phyloP scores from a whole-genome alignment of 345 rosid species.

The Linum tenue region DNA sequence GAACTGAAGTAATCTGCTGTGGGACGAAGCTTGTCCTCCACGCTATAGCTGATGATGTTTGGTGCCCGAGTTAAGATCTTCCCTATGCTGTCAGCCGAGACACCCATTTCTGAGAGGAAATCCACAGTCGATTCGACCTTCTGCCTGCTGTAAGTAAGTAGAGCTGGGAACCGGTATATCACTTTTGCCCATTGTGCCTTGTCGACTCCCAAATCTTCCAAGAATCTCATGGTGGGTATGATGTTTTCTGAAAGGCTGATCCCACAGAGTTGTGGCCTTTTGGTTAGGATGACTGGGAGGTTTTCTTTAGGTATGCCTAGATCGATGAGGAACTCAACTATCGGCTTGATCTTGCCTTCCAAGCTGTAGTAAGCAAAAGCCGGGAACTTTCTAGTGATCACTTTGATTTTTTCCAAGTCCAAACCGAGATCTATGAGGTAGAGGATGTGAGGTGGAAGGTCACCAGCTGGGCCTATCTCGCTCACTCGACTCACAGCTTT shows the following conservation, averaged over 20 bases:
- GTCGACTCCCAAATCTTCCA: slow-evolving; percentile 70
- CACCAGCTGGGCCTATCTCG: slow-evolving; percentile 46
- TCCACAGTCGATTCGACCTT: slow-evolving; percentile 49
- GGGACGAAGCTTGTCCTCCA: slow-evolving; percentile 73
- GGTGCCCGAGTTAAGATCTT: slow-evolving; percentile 69
- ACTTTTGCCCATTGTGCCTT: slow-evolving; percentile 82
- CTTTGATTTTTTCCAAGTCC: slow-evolving; percentile 70
- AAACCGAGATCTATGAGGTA: slow-evolving; percentile 79
- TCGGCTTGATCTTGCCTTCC: slow-evolving; percentile 76
- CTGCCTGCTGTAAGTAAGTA: slow-evolving; percentile 73
- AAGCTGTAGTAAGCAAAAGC: slow-evolving; percentile 78
- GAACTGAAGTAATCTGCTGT: slow-evolving; percentile 59
- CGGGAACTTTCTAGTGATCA: slow-evolving; percentile 59
- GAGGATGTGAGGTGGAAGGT: slow-evolving; percentile 54
- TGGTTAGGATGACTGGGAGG: slow-evolving; percentile 48
- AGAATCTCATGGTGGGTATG: slow-evolving; percentile 65
- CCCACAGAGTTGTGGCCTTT: slow-evolving; percentile 85
- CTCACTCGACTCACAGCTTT: slow-evolving; percentile 63
- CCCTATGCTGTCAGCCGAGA: slow-evolving; percentile 52
- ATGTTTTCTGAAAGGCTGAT: slow-evolving; percentile 67
- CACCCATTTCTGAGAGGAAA: slow-evolving; percentile 64
- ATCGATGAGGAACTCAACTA: slow-evolving; percentile 73
- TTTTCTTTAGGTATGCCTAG: slow-evolving; percentile 68
- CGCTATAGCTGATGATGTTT: slow-evolving; percentile 61
- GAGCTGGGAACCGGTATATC: slow-evolving; percentile 68